These are phyloP conservation scores for Cutaneotrichosporon sp. DNA, from an alignment of 1,284 basidiomycete species.

Conservation along the genomic window DNA sequence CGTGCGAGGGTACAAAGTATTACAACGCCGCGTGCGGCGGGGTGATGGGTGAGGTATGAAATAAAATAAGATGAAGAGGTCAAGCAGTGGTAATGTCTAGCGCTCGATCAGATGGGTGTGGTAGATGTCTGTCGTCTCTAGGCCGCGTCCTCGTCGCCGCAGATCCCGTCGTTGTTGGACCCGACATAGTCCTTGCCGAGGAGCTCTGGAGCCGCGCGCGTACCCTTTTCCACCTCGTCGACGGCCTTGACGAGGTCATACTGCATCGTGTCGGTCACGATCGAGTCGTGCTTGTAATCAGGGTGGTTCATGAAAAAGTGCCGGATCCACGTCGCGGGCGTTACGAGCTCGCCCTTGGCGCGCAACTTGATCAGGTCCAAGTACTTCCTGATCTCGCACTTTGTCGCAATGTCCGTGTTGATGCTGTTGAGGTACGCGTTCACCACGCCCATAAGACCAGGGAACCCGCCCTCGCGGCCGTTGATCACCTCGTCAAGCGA, in stretches of 20 bases:
- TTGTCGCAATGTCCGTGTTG: conserved; percentile 65
- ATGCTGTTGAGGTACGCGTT: conserved; percentile 82
- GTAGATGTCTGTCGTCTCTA: too few species aligned
- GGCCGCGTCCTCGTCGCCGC: too few species aligned
- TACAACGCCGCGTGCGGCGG: too few species aligned
- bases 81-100: too few species aligned
- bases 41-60: too few species aligned
- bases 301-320: conserved; percentile 86
- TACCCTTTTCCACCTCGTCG: conserved; percentile 80
- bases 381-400: conserved; percentile 67
- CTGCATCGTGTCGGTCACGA: conserved; percentile 84
- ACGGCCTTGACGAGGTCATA: conserved; percentile 86
- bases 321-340: conserved; percentile 89
- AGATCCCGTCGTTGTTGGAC: conserved; percentile 7
- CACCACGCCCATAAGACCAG: conserved; percentile 79
- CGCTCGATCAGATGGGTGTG: too few species aligned
- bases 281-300: conserved; percentile 83
- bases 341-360: conserved; percentile 78
- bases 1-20: too few species aligned
- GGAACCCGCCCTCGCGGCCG: conserved; percentile 68
- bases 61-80: too few species aligned
- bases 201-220: conserved; percentile 59
- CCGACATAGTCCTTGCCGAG: conserved; percentile 49
- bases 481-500: conserved; percentile 89
- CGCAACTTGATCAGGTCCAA: conserved; percentile 71